Base-by-base conservation (phyloP, 768 basidiomycete species). In the Xerocomus brunneocitrinus region DNA sequence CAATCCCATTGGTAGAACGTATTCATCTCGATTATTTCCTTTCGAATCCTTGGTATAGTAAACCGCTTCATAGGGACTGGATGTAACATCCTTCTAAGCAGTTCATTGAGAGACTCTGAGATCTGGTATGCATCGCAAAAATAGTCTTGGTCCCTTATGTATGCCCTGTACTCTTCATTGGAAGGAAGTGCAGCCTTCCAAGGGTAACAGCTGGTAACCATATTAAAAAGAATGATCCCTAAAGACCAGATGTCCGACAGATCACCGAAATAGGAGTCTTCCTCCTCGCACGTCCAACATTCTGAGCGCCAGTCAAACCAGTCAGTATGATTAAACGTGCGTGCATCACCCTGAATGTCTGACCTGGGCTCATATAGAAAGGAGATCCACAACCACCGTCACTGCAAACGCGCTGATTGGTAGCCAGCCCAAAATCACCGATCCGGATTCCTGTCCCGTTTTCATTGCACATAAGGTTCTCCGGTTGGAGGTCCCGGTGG, bases 401-500 rank as follows among this genome's bases (percentile, higher is more conserved):
- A 14, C 56, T 61, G 38, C 75, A 78, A 42, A 76, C 53, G 19
- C 59, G 65, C 52, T 68, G 66, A 40, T 68, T 69, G 8, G 78
- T 83, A 0, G 81, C 77, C 45, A 91, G 70, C 27, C 89, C 89
- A 77, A 91, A 91, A 69, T 91, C 89, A 16, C 85, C 81, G 41
- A 91, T 72, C 54, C 76, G 76, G 40, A 90, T 74, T 55, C 74
- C 66, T 31, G 67, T 65, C 25, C 84, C 83, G 50, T 71, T 81
- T 64, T 64, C 69, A 56, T 71, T 79, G 64, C 81, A 83, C 34
- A 91, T 73, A 27, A 90, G 74, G 67, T 85, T 89, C 66, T 90
- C 89, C 2, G 89, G 89, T 68, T 91, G 91, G 62, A 93, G 77
- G 63, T 91, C 89, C 28, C 89, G 84, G 70, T 92, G 91, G 65